Percentiles rank a stretch among this genome's conserved stretches.
These are phyloP conservation scores for Alloascoidea hylecoeti DNA, from an alignment of 805 yeast genomes.

Conservation along the genomic window DNA sequence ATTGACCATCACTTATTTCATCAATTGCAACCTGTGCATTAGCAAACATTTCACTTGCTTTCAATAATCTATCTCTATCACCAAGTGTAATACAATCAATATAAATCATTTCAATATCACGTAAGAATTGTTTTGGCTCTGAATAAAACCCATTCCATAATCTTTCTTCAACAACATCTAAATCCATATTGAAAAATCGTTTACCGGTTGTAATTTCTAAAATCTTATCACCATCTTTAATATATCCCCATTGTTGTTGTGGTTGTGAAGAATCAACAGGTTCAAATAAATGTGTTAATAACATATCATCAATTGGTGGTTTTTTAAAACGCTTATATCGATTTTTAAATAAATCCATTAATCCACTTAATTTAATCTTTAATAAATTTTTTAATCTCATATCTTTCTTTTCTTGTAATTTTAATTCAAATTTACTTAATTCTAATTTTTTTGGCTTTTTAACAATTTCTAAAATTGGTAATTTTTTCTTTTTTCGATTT, in stretches of 20 bases:
- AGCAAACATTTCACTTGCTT: slow-evolving; percentile 91
- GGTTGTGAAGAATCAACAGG: slow-evolving; percentile 13
- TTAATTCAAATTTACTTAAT: slow-evolving; percentile 27
- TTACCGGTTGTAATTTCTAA: slow-evolving; percentile 66
- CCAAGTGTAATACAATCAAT: slow-evolving; percentile 60
- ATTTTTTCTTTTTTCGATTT: slow-evolving; percentile 23
- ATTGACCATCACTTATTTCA: slow-evolving; percentile 59
- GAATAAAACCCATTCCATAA: slow-evolving; percentile 94
- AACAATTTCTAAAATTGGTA: slow-evolving; percentile 25
- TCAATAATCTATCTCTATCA: slow-evolving; percentile 69
- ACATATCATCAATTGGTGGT: slow-evolving; percentile 73
- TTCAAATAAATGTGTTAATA: slow-evolving; percentile 67
- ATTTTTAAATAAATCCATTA: slow-evolving; percentile 80
- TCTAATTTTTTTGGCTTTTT: slow-evolving; percentile 19
- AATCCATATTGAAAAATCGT: slow-evolving; percentile 73
- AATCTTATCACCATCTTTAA: slow-evolving; percentile 59
- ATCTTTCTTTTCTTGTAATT: slow-evolving; percentile 43
- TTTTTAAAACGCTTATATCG: slow-evolving; percentile 84
- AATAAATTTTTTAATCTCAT: slow-evolving; percentile 73
- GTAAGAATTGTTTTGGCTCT: slow-evolving; percentile 81
- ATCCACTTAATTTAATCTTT: slow-evolving; percentile 71
- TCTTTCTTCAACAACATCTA: slow-evolving; percentile 88
- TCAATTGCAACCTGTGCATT: slow-evolving; percentile 94
- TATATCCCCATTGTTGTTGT: slow-evolving; percentile 20
- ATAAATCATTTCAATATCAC: slow-evolving; percentile 75